A percentile compares a stretch with the other conserved stretches of the same genome.
Evolutionary conservation across 2,329 filamentous ascomycete species (phyloP).

Genomic region (Fusarium agapanthi): DNA sequence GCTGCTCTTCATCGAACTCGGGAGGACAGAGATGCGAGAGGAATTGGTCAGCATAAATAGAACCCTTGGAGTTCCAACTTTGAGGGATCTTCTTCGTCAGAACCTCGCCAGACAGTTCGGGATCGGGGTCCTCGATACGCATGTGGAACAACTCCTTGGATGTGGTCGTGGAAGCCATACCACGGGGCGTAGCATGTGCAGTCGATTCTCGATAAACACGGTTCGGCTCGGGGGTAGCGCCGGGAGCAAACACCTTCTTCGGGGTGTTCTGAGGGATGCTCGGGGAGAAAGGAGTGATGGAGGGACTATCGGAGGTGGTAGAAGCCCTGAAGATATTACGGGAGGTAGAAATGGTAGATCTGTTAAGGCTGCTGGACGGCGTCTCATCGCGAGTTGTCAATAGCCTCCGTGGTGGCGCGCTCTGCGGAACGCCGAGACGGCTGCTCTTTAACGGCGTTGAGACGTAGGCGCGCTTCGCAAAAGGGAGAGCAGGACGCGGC

Average conservation of each 20-base stretch:
- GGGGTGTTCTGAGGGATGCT: constrained; percentile 55
- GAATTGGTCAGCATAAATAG: constrained; percentile 69
- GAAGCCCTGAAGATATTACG: constrained; percentile 56
- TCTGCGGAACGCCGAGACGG: constrained; percentile 51
- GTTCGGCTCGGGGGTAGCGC: constrained; percentile 55
- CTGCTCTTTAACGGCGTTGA: constrained; percentile 50
- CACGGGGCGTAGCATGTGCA: constrained; percentile 58
- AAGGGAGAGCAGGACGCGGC: constrained; percentile 53
- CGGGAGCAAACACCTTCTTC: constrained; percentile 59
- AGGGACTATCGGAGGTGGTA: constrained; percentile 47
- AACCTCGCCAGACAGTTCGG: constrained; percentile 64
- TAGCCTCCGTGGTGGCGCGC: constrained; percentile 49
- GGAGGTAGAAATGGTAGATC: constrained; percentile 47
- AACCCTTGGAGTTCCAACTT: constrained; percentile 60
- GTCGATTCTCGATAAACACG: constrained; percentile 56
- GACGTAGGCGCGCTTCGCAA: constrained; percentile 54
- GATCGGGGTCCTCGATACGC: constrained; percentile 66
- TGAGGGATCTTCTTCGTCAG: constrained; percentile 63
- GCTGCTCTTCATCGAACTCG: constrained; percentile 66
- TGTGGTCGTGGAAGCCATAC: constrained; percentile 58
- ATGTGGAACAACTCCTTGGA: constrained; percentile 65
- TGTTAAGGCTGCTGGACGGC: constrained; percentile 48
- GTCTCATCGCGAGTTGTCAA: constrained; percentile 48
- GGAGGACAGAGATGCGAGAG: constrained; percentile 65
- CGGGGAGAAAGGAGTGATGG: constrained; percentile 54